Conservation (phyloP, 1,284 basidiomycete species). For the Apiotrichum gamsii region DNA sequence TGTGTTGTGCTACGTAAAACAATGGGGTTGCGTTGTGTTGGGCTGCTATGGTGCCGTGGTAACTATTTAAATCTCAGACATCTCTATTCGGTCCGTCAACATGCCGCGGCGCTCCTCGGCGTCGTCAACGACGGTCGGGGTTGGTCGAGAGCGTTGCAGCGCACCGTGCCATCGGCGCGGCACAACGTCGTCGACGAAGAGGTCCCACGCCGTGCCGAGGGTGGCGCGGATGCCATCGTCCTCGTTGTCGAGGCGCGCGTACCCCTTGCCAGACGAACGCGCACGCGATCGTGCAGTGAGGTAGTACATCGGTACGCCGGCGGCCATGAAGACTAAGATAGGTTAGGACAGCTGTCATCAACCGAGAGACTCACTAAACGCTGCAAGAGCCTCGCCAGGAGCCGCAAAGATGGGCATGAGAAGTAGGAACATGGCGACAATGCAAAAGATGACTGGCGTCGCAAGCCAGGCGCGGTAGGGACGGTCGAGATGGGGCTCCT, state of each 20-base stretch:
- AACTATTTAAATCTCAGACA: slow-evolving; percentile 27
- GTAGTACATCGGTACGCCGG: slow-evolving; percentile 79
- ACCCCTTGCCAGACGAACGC: slow-evolving; percentile 5
- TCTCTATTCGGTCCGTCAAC: slow-evolving; percentile 27
- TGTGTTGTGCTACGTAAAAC: slow-evolving; percentile 4
- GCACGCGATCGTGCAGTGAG: slow-evolving; percentile 53
- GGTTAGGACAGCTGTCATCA: background rate
- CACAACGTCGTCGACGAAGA: slow-evolving; percentile 27
- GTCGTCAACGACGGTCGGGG: background rate
- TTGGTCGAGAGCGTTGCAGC: background rate
- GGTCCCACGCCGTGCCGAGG: slow-evolving; percentile 21
- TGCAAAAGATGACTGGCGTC: slow-evolving; percentile 86
- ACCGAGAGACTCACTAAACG: slow-evolving; percentile 60
- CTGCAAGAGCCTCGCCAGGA: slow-evolving; percentile 77
- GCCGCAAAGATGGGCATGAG: slow-evolving; percentile 94
- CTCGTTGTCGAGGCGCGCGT: slow-evolving; percentile 7
- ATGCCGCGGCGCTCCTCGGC: slow-evolving; percentile 21
- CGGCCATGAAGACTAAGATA: slow-evolving; percentile 45
- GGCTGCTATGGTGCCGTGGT: too few species aligned
- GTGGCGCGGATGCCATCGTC: slow-evolving; percentile 19
- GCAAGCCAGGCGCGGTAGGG: slow-evolving; percentile 87
- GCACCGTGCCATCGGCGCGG: slow-evolving; percentile 4
- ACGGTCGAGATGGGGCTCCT: slow-evolving; percentile 82
- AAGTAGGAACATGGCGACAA: slow-evolving; percentile 81
- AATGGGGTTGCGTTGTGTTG: too few species aligned